A percentile compares a stretch with the other conserved stretches of the same genome.
These are phyloP conservation scores for Phlyctochytrium planicorne DNA, from an alignment of 192 early-diverging fungal genomes.

Conservation along the genomic window DNA sequence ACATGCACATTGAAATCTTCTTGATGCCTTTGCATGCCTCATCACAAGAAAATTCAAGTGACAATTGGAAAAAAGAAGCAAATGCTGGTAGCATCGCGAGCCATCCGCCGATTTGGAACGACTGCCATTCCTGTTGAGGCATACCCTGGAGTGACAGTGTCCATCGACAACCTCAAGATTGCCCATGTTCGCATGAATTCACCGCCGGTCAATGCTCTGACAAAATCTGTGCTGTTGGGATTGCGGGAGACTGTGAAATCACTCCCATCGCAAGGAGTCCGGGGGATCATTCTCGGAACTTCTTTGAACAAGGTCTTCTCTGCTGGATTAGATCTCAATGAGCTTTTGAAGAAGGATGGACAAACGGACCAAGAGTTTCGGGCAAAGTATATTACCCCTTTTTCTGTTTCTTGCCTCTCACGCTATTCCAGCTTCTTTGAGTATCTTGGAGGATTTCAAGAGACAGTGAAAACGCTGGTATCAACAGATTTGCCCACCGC, in stretches of 20 bases:
- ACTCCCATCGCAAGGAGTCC: conserved; percentile 5
- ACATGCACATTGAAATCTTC: too few relatives aligned
- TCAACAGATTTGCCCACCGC: conserved; percentile 24
- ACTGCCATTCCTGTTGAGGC: background rate
- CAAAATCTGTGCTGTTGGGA: background rate
- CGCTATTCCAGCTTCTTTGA: background rate
- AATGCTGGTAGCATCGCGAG: too few relatives aligned
- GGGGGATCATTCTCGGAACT: conserved; percentile 20
- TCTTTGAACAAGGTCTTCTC: conserved; percentile 23
- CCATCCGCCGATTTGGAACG: background rate
- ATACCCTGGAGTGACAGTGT: background rate
- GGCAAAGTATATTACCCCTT: background rate
- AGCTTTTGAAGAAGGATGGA: background rate
- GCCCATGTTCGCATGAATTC: conserved; percentile 11
- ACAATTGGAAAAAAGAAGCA: too few relatives aligned
- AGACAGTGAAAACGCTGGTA: conserved; percentile 18
- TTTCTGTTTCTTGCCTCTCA: background rate
- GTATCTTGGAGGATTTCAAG: conserved; percentile 30
- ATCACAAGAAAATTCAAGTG: too few relatives aligned
- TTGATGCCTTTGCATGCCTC: too few relatives aligned
- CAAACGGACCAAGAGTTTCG: background rate
- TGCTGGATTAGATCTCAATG: conserved; percentile 21
- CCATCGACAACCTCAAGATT: background rate
- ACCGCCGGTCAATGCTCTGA: conserved; percentile 25
- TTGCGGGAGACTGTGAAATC: background rate